These are phyloP conservation scores for Lyophyllum semitale DNA, from an alignment of 768 basidiomycete genomes.

Conservation along the genomic window DNA sequence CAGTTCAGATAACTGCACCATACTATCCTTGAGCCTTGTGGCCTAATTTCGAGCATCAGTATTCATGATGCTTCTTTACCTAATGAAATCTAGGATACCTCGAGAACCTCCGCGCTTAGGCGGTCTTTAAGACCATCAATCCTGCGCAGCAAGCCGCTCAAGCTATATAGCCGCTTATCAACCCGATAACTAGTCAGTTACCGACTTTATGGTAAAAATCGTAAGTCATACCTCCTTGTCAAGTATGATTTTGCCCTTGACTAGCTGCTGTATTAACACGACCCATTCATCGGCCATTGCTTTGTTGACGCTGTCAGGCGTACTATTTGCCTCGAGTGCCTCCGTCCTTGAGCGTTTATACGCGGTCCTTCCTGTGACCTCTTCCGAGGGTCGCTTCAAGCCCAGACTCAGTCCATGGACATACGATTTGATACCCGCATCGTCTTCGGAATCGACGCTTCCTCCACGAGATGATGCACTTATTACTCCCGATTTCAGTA, in stretches of 20 bases:
- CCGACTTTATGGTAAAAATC: background rate
- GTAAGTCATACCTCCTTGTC: background rate
- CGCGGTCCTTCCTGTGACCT: background rate
- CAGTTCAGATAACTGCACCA: slow-evolving; percentile 7
- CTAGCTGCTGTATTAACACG: slow-evolving; percentile 4
- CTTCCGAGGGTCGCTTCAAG: background rate
- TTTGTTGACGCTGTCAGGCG: background rate
- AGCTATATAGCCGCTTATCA: slow-evolving; percentile 2
- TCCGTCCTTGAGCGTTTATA: background rate
- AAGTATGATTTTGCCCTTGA: slow-evolving; percentile 10
- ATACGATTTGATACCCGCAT: background rate
- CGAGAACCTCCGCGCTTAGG: background rate
- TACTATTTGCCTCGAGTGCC: too few relatives aligned
- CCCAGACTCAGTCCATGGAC: background rate
- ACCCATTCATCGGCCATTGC: slow-evolving; percentile 5
- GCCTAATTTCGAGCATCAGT: background rate
- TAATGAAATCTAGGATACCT: slow-evolving; percentile 1
- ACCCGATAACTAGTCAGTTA: background rate
- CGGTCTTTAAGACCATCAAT: background rate
- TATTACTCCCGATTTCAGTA: background rate
- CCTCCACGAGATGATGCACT: background rate
- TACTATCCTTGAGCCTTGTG: slow-evolving; percentile 3
- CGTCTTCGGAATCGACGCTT: background rate
- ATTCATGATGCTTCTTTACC: background rate
- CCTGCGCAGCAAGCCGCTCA: slow-evolving; percentile 6